These are phyloP conservation scores for Jamesozyma gamospora DNA, from an alignment of 805 yeast species.

Conservation along the genomic window DNA sequence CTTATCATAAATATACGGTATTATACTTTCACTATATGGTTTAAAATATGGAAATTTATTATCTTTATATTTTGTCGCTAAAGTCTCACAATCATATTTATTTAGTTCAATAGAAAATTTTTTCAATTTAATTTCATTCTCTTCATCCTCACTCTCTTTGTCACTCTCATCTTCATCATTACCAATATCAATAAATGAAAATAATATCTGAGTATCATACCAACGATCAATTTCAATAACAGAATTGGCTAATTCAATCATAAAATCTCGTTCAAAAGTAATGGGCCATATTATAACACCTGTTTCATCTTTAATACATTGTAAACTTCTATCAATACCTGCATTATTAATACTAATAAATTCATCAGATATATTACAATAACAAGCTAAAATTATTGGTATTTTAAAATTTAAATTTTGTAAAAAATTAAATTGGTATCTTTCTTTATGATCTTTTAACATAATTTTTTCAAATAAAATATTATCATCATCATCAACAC, in stretches of 20 bases:
- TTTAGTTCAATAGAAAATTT: constrained; percentile 18
- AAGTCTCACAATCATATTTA: constrained; percentile 16
- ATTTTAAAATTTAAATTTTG: neutral
- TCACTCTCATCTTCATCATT: neutral
- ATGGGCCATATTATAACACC: constrained; percentile 22
- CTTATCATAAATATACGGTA: constrained; percentile 17
- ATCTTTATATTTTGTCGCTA: constrained; percentile 5
- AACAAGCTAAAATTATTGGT: neutral
- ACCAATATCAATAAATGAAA: neutral
- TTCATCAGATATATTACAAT: neutral
- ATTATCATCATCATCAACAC: neutral
- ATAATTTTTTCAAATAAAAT: neutral
- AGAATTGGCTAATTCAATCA: constrained; percentile 20
- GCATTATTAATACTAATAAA: neutral
- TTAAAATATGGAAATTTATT: neutral
- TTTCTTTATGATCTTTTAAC: neutral
- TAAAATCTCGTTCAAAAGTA: constrained; percentile 15
- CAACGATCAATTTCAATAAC: constrained; percentile 5
- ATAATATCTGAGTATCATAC: constrained; percentile 24
- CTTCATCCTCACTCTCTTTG: neutral
- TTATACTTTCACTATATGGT: constrained; percentile 9
- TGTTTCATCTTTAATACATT: constrained; percentile 23
- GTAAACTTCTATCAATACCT: constrained; percentile 2
- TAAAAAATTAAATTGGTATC: neutral
- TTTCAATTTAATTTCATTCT: neutral